Base-by-base conservation (phyloP, 768 basidiomycete species). In the Rhodotorula babjevae region DNA sequence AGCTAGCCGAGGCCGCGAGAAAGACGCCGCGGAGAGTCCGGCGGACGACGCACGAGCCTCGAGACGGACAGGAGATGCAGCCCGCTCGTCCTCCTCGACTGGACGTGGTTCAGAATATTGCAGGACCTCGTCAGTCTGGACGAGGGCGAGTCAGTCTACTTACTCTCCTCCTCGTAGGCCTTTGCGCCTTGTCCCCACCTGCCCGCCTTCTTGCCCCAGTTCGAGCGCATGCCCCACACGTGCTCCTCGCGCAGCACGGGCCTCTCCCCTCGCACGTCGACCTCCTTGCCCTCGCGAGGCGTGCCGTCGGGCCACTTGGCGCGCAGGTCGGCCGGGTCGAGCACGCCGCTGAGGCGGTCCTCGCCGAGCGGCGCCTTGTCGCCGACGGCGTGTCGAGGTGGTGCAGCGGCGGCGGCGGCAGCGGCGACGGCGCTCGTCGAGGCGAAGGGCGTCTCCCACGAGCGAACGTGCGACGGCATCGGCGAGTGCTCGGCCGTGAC, bases 401-500 rank as follows among this genome's bases (percentile, higher is more conserved):
- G n/a, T 18, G 66, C 59, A 16, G 53, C 11, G 19, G 58, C 33
- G 21, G 68, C n/a, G 0, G 60, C 25, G 1, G 63, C 11, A 4
- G 14, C 25, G 5, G 46, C 14, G 36, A 21, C 47, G 19, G 44
- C 44, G 44, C 44, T 46, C 14, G 16, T 27, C 21, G 61, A 10
- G 9, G 53, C n/a, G 42, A 55, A 25, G 2, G 61, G 16, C 16
- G 58, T 65, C 60, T 79, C 78, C 78, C 78, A 79, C 6, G 69
- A 74, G 23, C 78, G 65, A 11, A 70, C 59, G 21, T 64, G 59
- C 5, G 72, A 61, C 1, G 73, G 68, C 31, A 79, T 58, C 0
- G 78, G 78, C 12, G 71, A 46, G 67, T 76, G 76, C 5, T 63
- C 57, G 2, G 76, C 76, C 21, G 67, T 74, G 44, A 67, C 62